Evolutionary conservation across 2,329 filamentous ascomycete genomes (phyloP).

Genomic region (Coniochaeta prunicola): DNA sequence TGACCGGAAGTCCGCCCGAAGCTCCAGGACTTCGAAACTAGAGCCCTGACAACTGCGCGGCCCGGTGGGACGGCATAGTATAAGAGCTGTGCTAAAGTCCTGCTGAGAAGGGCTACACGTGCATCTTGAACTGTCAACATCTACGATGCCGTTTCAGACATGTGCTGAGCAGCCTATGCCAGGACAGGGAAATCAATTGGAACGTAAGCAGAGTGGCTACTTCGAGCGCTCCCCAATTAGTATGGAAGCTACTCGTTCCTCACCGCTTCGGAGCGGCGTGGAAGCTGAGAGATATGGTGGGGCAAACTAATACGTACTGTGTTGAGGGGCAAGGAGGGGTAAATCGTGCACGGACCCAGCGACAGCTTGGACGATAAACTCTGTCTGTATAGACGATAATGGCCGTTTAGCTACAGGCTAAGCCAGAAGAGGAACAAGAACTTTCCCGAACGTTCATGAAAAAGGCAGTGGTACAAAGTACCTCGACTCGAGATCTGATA

Average conservation of each 20-base stretch:
- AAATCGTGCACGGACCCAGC: background rate
- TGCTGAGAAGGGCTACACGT: background rate
- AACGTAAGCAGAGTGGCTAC: background rate
- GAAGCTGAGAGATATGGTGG: background rate
- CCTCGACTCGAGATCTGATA: background rate
- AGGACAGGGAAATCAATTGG: background rate
- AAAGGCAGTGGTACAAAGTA: background rate
- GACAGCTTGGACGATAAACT: background rate
- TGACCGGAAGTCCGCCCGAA: background rate
- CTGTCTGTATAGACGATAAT: background rate
- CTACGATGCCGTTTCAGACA: background rate
- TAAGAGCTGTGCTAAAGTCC: background rate
- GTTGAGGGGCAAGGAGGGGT: background rate
- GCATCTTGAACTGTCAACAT: background rate
- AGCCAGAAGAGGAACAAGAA: background rate
- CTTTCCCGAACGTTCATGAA: background rate
- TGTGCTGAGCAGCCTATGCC: background rate
- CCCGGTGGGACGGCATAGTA: background rate
- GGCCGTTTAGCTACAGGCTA: background rate
- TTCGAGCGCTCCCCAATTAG: no score
- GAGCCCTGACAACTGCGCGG: background rate
- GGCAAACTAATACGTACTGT: no score
- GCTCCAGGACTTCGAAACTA: background rate
- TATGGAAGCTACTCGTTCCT: background rate
- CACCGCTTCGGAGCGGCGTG: background rate